These are phyloP conservation scores for Aspergillus phoenicis DNA, from an alignment of 2,329 filamentous ascomycete species.

Conservation along the genomic window DNA sequence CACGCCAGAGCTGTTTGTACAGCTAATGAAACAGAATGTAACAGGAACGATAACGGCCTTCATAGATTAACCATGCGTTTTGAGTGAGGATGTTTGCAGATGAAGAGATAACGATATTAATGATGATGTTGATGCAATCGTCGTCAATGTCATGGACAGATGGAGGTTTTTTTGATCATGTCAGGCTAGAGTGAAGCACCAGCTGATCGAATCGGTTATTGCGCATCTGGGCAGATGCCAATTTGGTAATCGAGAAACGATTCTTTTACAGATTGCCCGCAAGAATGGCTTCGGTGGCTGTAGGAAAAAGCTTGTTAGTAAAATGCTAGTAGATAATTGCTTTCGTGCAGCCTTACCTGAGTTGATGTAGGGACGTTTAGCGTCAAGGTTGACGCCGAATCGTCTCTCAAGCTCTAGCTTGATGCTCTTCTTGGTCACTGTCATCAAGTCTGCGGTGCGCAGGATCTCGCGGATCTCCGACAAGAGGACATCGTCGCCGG, in stretches of 20 bases:
- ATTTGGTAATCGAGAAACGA: background rate
- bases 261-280: background rate
- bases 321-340: background rate
- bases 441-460: constrained; percentile 91
- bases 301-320: background rate
- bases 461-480: constrained; percentile 95
- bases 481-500: constrained; percentile 84
- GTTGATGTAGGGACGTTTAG: constrained; percentile 90
- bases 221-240: background rate
- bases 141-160: constrained; percentile 1
- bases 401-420: constrained; percentile 89
- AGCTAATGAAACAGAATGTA: background rate
- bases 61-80: background rate
- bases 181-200: background rate
- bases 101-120: background rate
- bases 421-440: constrained; percentile 96
- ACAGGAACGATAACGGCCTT: background rate
- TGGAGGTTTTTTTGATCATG: background rate
- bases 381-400: constrained; percentile 83
- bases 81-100: background rate
- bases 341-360: constrained; percentile 65
- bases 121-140: background rate
- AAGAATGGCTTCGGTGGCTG: constrained; percentile 11
- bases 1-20: background rate
- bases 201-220: background rate